phyloP scores from a whole-genome alignment of 2,329 filamentous ascomycete genomes.

The Fusarium sp. region DNA sequence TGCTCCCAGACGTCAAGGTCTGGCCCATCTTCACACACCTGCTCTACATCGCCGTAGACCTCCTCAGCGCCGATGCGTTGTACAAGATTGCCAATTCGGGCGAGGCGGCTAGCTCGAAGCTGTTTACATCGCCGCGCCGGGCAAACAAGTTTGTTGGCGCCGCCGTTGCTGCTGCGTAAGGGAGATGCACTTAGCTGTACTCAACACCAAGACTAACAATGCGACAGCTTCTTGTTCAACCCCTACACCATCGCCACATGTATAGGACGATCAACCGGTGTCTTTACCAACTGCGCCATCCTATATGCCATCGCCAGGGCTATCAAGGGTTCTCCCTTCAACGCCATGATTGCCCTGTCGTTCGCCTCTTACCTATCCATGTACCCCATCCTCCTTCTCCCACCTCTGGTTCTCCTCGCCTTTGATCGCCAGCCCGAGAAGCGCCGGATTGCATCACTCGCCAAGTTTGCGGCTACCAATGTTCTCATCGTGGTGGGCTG shows the following conservation, averaged over 20 bases:
- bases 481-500: conserved; percentile 64
- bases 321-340: conserved; percentile 76
- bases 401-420: conserved; percentile 82
- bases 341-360: conserved; percentile 85
- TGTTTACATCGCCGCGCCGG: conserved; percentile 83
- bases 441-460: conserved; percentile 50
- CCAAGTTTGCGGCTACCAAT: conserved; percentile 66
- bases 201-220: conserved; percentile 23
- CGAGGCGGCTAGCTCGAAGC: conserved; percentile 77
- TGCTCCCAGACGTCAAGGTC: conserved; percentile 77
- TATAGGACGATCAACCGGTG: conserved; percentile 86
- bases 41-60: conserved; percentile 83
- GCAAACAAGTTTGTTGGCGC: conserved; percentile 79
- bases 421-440: conserved; percentile 71
- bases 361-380: conserved; percentile 92
- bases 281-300: conserved; percentile 90
- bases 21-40: conserved; percentile 81
- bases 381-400: conserved; percentile 88
- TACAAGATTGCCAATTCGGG: conserved; percentile 84
- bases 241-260: conserved; percentile 94
- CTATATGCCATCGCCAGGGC: conserved; percentile 87
- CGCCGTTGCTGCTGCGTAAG: conserved; percentile 83
- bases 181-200: neutral
- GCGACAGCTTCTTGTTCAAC: conserved; percentile 85
- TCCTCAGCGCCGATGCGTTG: conserved; percentile 84